Evolutionary conservation across 2,329 filamentous ascomycete species (phyloP).

Genomic region (Fusarium miscanthi): DNA sequence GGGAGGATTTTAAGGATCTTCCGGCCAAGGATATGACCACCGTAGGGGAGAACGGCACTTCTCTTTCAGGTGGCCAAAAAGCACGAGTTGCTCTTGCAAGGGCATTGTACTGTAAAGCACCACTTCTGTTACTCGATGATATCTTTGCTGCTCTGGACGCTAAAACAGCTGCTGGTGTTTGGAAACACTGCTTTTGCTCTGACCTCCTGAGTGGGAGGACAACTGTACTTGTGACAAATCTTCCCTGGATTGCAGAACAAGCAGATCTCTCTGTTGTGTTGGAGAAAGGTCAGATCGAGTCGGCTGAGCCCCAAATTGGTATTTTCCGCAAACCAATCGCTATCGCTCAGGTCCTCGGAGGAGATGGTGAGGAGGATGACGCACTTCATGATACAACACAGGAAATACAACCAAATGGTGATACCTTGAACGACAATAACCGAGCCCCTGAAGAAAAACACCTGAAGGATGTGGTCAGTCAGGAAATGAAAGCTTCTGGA

Average conservation of each 20-base stretch:
- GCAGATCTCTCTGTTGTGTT: slow-evolving; percentile 59
- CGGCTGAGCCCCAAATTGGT: slow-evolving; percentile 58
- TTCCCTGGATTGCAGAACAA: slow-evolving; percentile 64
- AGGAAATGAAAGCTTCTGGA: slow-evolving; percentile 61
- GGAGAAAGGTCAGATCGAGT: slow-evolving; percentile 58
- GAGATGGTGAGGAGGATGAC: slow-evolving; percentile 51
- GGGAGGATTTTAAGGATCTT: slow-evolving; percentile 62
- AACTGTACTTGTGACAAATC: slow-evolving; percentile 67
- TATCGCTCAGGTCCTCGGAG: slow-evolving; percentile 53
- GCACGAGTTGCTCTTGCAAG: slow-evolving; percentile 67
- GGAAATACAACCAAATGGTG: slow-evolving; percentile 45
- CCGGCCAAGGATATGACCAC: slow-evolving; percentile 62
- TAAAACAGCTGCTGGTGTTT: slow-evolving; percentile 66
- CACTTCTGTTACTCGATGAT: slow-evolving; percentile 67
- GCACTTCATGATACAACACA: slow-evolving; percentile 39
- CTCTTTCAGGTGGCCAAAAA: slow-evolving; percentile 67
- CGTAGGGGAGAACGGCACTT: slow-evolving; percentile 66
- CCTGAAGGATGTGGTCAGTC: slow-evolving; percentile 57
- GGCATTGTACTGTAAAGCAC: slow-evolving; percentile 66
- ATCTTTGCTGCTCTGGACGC: slow-evolving; percentile 70
- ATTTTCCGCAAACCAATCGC: slow-evolving; percentile 58
- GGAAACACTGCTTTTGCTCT: slow-evolving; percentile 67
- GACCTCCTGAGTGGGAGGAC: slow-evolving; percentile 66
- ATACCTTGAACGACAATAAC: slow-evolving; percentile 45
- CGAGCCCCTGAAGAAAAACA: slow-evolving; percentile 53